These are phyloP conservation scores for Globisporangium canariense DNA, from an alignment of 352 stramenopile genomes.

Conservation along the genomic window DNA sequence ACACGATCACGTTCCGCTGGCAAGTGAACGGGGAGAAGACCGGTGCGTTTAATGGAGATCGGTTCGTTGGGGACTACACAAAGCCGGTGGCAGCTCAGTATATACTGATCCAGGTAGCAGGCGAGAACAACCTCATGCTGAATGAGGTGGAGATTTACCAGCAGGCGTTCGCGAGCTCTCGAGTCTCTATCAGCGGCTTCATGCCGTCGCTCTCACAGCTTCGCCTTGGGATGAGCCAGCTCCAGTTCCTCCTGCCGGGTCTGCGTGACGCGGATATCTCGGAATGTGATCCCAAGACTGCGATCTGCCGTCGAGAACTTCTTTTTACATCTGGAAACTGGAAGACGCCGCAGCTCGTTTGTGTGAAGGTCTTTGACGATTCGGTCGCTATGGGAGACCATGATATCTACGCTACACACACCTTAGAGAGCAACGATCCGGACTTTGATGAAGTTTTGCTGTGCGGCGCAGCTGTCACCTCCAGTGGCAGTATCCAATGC, in stretches of 20 bases:
- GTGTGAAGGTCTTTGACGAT: constrained; percentile 44
- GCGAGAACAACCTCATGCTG: constrained; percentile 51
- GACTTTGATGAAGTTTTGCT: constrained; percentile 39
- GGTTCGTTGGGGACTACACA: constrained; percentile 34
- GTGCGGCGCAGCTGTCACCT: constrained; percentile 13
- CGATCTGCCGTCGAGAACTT: constrained; percentile 53
- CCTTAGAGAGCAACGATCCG: constrained; percentile 35
- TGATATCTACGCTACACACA: constrained; percentile 46
- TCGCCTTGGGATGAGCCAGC: constrained; percentile 39
- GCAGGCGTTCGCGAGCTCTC: constrained; percentile 45
- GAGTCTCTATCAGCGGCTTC: constrained; percentile 45
- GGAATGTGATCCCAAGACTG: constrained; percentile 31
- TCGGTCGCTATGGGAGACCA: constrained; percentile 50
- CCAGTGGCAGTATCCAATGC: constrained; percentile 20
- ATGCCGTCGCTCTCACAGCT: constrained; percentile 41
- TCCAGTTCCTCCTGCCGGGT: constrained; percentile 27
- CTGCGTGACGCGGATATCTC: constrained; percentile 18
- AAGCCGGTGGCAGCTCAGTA: constrained; percentile 38
- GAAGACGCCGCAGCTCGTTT: constrained; percentile 31
- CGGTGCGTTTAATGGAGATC: constrained; percentile 32
- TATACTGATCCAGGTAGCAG: constrained; percentile 49
- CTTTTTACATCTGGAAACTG: constrained; percentile 60
- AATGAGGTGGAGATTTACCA: constrained; percentile 73
- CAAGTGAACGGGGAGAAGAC: constrained; percentile 42
- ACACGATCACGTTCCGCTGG: constrained; percentile 52